A percentile compares a stretch with the other conserved stretches of the same genome.
Evolutionary conservation across 805 yeast genomes (phyloP).

Genomic region (Saccharomyces mikatae): DNA sequence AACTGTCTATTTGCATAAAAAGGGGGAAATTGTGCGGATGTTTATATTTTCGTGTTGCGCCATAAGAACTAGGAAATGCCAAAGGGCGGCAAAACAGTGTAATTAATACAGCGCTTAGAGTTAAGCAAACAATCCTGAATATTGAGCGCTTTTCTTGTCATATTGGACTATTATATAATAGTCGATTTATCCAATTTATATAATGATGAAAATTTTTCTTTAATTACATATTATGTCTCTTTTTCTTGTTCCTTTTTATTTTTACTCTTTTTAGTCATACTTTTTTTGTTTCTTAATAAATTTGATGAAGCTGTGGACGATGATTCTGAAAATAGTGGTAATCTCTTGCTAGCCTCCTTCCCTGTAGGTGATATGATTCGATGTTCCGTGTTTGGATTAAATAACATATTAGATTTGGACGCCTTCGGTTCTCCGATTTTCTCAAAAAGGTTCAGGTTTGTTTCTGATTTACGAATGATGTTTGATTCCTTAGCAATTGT

Average conservation of each 20-base stretch:
- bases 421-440: neutral
- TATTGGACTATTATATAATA: neutral
- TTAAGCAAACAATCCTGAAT: neutral
- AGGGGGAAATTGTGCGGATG: neutral
- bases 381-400: neutral
- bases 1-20: neutral
- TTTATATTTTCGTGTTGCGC: neutral
- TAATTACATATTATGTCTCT: neutral
- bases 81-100: too few species aligned
- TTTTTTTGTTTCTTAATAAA: neutral
- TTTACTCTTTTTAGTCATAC: neutral
- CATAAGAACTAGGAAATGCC: neutral
- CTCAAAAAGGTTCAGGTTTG: slow-evolving; percentile 14
- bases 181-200: neutral
- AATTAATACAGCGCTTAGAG: neutral
- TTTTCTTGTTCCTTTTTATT: neutral
- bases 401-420: neutral
- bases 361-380: neutral
- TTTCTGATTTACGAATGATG: slow-evolving; percentile 25
- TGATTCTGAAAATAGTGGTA: neutral
- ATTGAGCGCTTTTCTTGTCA: neutral
- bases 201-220: neutral
- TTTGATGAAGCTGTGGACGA: neutral
- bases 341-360: neutral
- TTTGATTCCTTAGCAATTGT: slow-evolving; percentile 40